Base-by-base conservation (phyloP, 2,329 filamentous ascomycete genomes). In the Scolecobasidium constrictum region DNA sequence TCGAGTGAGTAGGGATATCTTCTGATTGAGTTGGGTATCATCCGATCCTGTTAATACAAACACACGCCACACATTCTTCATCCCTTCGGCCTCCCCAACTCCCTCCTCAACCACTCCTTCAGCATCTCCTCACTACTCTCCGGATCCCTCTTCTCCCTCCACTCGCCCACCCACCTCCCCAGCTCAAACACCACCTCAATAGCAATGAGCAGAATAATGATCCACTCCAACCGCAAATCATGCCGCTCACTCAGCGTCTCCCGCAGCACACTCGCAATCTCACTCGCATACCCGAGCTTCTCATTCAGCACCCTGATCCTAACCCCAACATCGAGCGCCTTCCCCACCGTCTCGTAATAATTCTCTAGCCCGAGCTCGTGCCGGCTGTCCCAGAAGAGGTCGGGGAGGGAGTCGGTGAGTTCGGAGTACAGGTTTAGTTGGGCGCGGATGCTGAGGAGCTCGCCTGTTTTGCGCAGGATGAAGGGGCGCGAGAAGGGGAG, bases 401-500 rank as follows among this genome's bases (percentile, higher is more conserved):
- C 92, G 0, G 92, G 92, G 15, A 96, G 72, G 15, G 85, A 86
- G 64, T 98, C 92, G 0, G 92, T 96, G 23, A 98, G 75, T 62
- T 96, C 92, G 1, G 86, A 94, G 66, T 96, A 96, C 52, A 96
- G 82, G 57, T 98, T 98, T 38, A 98, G 72, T 55, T 94, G 87
- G 1, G 90, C 90, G 37, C 92, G 81, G 40, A 96, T 78, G 54
- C 81, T 83, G 15, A 96, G 75, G 5, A 98, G 72, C 61, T 96
- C 86, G 47, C 92, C 92, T 0, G 92, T 96, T 64, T 95, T 94
- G 51, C 85, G 81, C 19, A 96, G 71, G 56, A 38, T 54, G 26
- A 46, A 46, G n/a, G 44, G 44, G 5, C 44, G 44, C 20, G 39
- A 37, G 34, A 43, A 46, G 7, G 44, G 39, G 38, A 98, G 72